Evolutionary conservation across 352 stramenopile genomes (phyloP).

Genomic region (Achlya hypogyna): DNA sequence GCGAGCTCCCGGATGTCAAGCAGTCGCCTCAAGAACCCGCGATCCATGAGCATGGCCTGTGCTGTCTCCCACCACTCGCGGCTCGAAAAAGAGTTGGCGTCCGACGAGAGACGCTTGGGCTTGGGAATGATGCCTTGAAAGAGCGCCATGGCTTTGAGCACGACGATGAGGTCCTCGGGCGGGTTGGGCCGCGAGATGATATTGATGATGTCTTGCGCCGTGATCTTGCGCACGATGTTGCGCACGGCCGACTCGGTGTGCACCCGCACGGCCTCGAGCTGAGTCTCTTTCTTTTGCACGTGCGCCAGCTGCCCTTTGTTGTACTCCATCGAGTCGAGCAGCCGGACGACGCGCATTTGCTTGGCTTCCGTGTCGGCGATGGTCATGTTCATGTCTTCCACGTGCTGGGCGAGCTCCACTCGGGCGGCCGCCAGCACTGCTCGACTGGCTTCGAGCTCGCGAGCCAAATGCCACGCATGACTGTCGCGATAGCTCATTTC

Average conservation of each 20-base stretch:
- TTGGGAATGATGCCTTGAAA: slow-evolving; percentile 30
- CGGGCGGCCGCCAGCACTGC: slow-evolving; percentile 15
- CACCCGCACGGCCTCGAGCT: slow-evolving; percentile 30
- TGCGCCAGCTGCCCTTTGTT: slow-evolving; percentile 39
- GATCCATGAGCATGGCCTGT: slow-evolving; percentile 73
- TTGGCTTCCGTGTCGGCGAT: slow-evolving; percentile 70
- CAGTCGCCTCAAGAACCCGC: slow-evolving; percentile 46
- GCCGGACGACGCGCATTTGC: slow-evolving; percentile 28
- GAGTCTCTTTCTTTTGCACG: slow-evolving; percentile 40
- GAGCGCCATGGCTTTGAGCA: slow-evolving; percentile 71
- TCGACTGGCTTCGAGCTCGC: slow-evolving; percentile 24
- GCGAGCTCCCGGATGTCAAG: slow-evolving; percentile 40
- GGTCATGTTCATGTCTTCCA: slow-evolving; percentile 51
- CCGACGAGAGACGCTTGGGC: not conserved
- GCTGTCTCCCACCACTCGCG: slow-evolving; percentile 73
- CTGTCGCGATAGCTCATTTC: slow-evolving; percentile 18
- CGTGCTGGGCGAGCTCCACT: slow-evolving; percentile 32
- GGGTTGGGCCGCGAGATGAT: slow-evolving; percentile 53
- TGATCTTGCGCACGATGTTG: slow-evolving; percentile 51
- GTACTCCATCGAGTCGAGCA: slow-evolving; percentile 50
- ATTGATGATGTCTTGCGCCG: slow-evolving; percentile 56
- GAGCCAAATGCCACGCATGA: slow-evolving; percentile 10
- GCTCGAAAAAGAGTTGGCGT: slow-evolving; percentile 52
- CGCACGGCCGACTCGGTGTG: slow-evolving; percentile 34
- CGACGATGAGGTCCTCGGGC: slow-evolving; percentile 36